Conservation (phyloP, 768 basidiomycete species). For the Favolaschia claudopus region DNA sequence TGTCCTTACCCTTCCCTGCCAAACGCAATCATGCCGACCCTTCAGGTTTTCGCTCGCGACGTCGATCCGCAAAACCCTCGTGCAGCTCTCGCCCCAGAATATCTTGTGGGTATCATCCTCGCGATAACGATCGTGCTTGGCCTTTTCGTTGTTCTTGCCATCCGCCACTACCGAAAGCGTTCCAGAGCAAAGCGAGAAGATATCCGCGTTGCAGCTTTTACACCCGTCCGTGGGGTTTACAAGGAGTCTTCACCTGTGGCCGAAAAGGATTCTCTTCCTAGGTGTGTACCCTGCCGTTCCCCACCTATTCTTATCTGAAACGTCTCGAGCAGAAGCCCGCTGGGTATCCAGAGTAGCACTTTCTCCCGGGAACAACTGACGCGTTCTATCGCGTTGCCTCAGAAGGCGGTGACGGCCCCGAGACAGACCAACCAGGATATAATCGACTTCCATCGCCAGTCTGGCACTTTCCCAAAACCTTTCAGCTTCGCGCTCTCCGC, state of each 20-base stretch:
- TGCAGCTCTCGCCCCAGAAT: conserved; percentile 36
- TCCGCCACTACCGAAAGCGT: conserved; percentile 52
- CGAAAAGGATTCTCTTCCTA: conserved; percentile 31
- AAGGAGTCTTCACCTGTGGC: conserved; percentile 28
- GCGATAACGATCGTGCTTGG: conserved; percentile 49
- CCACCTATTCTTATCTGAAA: neutral
- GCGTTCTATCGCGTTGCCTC: conserved; percentile 60
- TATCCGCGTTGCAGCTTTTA: conserved; percentile 50
- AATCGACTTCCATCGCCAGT: conserved; percentile 51
- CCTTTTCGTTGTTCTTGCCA: conserved; percentile 50
- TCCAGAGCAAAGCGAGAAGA: conserved; percentile 43
- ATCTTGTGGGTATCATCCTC: conserved; percentile 60
- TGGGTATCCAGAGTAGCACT: conserved; percentile 15
- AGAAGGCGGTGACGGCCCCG: conserved; percentile 49
- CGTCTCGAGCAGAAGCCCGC: conserved; percentile 3
- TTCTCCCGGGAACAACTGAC: conserved; percentile 55
- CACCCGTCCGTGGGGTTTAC: conserved; percentile 57
- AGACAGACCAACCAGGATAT: conserved; percentile 47
- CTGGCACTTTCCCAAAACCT: conserved; percentile 51
- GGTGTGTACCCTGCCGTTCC: conserved; percentile 28
- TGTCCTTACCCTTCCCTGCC: conserved; percentile 1
- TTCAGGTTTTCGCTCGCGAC: neutral
- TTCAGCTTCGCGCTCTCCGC: conserved; percentile 49
- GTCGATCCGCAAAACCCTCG: no score
- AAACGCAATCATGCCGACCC: conserved; percentile 24